Base-by-base conservation (phyloP, 225 moss, liverwort and hornwort species). In the Marchantia polymorpha region DNA sequence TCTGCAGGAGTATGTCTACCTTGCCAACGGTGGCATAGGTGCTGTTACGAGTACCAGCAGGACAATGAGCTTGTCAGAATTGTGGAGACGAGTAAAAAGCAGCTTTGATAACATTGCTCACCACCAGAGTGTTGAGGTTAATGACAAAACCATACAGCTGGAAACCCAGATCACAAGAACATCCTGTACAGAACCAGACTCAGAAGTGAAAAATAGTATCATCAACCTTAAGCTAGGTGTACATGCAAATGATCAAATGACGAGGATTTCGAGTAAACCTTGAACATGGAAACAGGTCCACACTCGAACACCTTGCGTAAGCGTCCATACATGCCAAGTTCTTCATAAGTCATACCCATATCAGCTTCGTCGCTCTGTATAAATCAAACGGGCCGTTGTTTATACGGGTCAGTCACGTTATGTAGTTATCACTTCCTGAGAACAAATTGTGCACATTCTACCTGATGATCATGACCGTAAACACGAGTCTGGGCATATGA, bases 291-390 rank as follows among this genome's bases (percentile, higher is more conserved):
- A 47, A 99, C 94, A 16, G 92, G 96, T 15, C 94, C 96, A 83
- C 91, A 92, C 29, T 89, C 86, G 73, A 96, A 94, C 14, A 92
- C 85, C 82, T 91, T 94, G 73, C 93, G 86, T 83, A 99, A 77
- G 56, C 93, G 92, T 22, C 97, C 97, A 83, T 93, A 99, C 88
- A 99, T 94, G 26, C 93, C 92, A 25, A 94, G 96, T 86, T 94
- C 96, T 77, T 94, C 92, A 72, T 94, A 94, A 13, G 94, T 94
- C 94, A 94, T 97, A 60, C 93, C 96, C 96, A 97, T 97, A 59
- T 97, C 94, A 14, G 78, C 74, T 83, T 97, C 94, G 82, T 97
- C 94, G 81, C 76, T 78, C 89, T 97, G 92, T 50, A 49, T 49
- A 65, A 30, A 12, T 23, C 66, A 66, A 15, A 49, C 23, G 60